Conservation (phyloP, 208 protist genomes). For the Trypanosoma avium region DNA sequence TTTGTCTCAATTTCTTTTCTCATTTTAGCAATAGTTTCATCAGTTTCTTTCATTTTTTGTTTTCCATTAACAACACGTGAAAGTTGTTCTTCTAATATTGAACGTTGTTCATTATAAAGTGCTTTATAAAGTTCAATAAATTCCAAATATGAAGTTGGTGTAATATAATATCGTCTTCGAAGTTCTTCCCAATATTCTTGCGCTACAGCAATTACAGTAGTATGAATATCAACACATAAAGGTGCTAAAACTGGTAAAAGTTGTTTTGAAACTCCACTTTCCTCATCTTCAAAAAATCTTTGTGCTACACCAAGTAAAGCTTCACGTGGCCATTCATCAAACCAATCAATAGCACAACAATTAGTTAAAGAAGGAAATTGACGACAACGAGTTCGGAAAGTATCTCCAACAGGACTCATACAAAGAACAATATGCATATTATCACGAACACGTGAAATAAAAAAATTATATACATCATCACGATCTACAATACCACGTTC, state of each 20-base stretch:
- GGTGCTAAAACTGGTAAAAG: conserved; percentile 68
- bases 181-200: conserved; percentile 91
- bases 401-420: conserved; percentile 96
- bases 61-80: conserved; percentile 89
- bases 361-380: conserved; percentile 98
- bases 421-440: conserved; percentile 96
- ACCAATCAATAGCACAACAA: conserved; percentile 98
- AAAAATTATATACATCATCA: conserved; percentile 94
- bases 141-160: conserved; percentile 95
- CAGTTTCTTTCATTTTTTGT: conserved; percentile 91
- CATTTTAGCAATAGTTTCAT: conserved; percentile 93
- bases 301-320: conserved; percentile 91
- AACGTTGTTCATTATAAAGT: conserved; percentile 77
- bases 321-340: conserved; percentile 95
- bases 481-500: conserved; percentile 86
- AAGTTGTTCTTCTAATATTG: conserved; percentile 85
- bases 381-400: conserved; percentile 93
- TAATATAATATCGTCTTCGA: conserved; percentile 94
- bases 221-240: conserved; percentile 91
- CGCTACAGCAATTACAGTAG: conserved; percentile 60
- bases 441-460: conserved; percentile 94
- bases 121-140: conserved; percentile 94
- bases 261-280: conserved; percentile 25
- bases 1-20: conserved; percentile 90
- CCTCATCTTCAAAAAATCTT: conserved; percentile 72